These are phyloP conservation scores for Senna tora DNA, from an alignment of 306 rosid genomes.

Conservation along the genomic window DNA sequence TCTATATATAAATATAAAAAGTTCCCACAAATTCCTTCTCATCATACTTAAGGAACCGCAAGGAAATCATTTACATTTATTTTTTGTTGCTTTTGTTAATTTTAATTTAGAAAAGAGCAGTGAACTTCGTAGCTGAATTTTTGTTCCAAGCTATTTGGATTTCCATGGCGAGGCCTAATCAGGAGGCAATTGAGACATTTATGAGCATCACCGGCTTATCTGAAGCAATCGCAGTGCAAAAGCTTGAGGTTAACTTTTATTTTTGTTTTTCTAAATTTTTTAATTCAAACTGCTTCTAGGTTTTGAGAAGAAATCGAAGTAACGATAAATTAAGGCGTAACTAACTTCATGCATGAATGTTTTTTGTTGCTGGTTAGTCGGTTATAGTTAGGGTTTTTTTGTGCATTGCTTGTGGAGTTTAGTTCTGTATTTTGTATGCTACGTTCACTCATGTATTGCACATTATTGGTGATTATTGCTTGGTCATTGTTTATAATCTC, in stretches of 20 bases:
- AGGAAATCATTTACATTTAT: not conserved
- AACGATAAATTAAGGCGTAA: not conserved
- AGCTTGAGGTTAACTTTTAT: conserved; percentile 54
- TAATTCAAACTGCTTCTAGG: not conserved
- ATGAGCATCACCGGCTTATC: conserved; percentile 76
- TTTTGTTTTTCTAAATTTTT: not conserved
- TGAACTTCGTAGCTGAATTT: conserved; percentile 25
- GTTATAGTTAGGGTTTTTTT: conserved; percentile 35
- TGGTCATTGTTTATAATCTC: not conserved
- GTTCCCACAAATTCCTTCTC: conserved; percentile 1
- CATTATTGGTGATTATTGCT: not conserved
- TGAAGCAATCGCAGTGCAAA: conserved; percentile 64
- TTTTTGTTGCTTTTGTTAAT: no score
- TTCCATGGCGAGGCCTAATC: conserved; percentile 84
- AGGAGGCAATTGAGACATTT: conserved; percentile 78
- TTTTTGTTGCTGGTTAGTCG: not conserved
- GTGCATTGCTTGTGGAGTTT: conserved; percentile 14
- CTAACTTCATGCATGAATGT: not conserved
- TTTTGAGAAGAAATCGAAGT: conserved; percentile 10
- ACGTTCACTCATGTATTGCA: not conserved
- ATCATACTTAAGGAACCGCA: conserved; percentile 13
- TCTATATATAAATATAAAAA: not conserved
- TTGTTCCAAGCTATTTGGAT: conserved; percentile 32
- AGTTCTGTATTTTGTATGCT: not conserved
- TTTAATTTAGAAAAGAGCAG: not conserved